Base-by-base conservation (phyloP, 768 basidiomycete genomes). In the Leccinum rimulosum region DNA sequence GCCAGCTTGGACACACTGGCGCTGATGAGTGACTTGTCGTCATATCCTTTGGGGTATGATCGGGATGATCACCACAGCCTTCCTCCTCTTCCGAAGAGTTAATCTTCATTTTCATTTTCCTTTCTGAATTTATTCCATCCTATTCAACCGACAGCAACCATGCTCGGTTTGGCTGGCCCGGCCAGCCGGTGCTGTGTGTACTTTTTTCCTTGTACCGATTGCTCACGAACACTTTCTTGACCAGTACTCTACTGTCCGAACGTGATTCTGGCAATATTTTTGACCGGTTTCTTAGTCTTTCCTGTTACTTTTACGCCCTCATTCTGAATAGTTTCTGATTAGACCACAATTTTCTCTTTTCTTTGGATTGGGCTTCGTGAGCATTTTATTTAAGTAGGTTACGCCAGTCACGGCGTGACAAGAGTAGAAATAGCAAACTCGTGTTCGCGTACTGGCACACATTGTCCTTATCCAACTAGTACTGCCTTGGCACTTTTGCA, bases 1-100 rank as follows among this genome's bases (percentile, higher is more conserved):
- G 92, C 92, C 30, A 93, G 91, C 69, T 75, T 94, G 64, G 92
- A 94, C 66, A 93, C 92, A 0, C 78, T 94, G 35, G 91, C 88
- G 3, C 80, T 94, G 59, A 93, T 91, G 61, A 87, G 81, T 65
- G 92, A 92, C 72, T 73, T 94, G 56, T 85, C 89, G 47, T 88
- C 89, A n/a, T 93, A 91, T 67, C 90, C 91, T 15, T 80, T 93
- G 56, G 84, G 83, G 33, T 91, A 89, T 66, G 88, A 92, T 67
- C 66, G 70, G 54, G 73, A 71, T 36, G 69, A 73, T 54, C 68
- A 67, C 58, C 73, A 62, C 14, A 63, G 58, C 33, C 60, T 66
- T 55, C 64, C 68, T 27, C 45, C 62, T 22, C 61, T 65, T 50
- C 67, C 70, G 19, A 75, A 73, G 61, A 56, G 59, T 19, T 75